phyloP scores from a whole-genome alignment of 2,329 filamentous ascomycete species.

The Penicillium sp. region DNA sequence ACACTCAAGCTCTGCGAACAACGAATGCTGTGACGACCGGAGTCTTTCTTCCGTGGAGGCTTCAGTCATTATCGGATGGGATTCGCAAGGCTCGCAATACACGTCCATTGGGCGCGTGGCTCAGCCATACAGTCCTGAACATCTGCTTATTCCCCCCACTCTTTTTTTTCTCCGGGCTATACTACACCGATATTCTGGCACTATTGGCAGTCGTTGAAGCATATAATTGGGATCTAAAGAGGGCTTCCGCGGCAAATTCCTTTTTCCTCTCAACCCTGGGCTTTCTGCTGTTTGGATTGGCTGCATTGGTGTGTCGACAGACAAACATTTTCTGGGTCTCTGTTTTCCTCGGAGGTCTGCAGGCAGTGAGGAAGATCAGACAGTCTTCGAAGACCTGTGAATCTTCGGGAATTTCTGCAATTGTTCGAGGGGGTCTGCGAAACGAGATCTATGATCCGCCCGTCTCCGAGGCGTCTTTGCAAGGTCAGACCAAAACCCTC shows the following conservation, averaged over 20 bases:
- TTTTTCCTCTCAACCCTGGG: constrained; percentile 22
- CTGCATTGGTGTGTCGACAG: constrained; percentile 73
- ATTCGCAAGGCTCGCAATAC: constrained; percentile 32
- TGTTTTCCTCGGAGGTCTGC: constrained; percentile 43
- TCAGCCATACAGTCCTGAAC: constrained; percentile 57
- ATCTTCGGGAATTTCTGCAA: constrained; percentile 23
- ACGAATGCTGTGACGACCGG: constrained; percentile 35
- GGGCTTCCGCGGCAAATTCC: constrained; percentile 18
- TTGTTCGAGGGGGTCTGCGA: constrained; percentile 29
- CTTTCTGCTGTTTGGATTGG: constrained; percentile 54
- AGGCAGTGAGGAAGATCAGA: constrained; percentile 34
- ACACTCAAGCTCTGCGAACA: constrained; percentile 30
- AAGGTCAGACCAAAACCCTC: constrained; percentile 36
- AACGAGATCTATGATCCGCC: constrained; percentile 47
- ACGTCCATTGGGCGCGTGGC: constrained; percentile 26
- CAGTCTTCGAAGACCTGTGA: constrained; percentile 22
- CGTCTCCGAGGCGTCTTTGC: constrained; percentile 43
- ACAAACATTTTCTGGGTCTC: constrained; percentile 96
- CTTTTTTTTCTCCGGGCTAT: constrained; percentile 93
- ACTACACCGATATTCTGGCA: constrained; percentile 89
- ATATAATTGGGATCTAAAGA: constrained; percentile 51
- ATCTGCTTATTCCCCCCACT: constrained; percentile 79
- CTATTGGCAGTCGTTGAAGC: constrained; percentile 66
- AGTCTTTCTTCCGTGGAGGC: constrained; percentile 42
- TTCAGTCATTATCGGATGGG: constrained; percentile 50